Conservation (phyloP, 306 rosid species). For the Prunus dulcis region DNA sequence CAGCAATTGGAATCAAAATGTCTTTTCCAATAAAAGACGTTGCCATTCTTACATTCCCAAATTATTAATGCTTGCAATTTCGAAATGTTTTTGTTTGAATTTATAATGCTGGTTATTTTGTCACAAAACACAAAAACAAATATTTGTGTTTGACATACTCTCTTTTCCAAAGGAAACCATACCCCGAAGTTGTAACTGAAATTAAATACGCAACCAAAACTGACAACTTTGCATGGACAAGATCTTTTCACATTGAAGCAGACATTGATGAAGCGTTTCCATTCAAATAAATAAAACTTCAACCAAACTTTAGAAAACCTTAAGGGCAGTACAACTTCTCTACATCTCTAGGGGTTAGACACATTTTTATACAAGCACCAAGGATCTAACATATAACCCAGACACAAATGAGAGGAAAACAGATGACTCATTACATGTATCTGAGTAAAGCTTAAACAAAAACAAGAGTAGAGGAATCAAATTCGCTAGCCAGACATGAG, state of each 20-base stretch:
- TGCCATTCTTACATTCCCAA: too few species aligned
- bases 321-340: constrained; percentile 28
- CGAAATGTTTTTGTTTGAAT: too few species aligned
- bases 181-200: background rate
- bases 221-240: background rate
- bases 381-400: constrained; percentile 24
- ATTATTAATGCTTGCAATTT: too few species aligned
- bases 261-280: constrained; percentile 4
- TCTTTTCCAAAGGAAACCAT: too few species aligned
- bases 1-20: too few species aligned
- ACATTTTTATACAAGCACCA: constrained; percentile 44
- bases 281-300: constrained; percentile 16
- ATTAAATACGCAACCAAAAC: background rate
- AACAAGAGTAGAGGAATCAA: background rate
- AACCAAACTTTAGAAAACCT: constrained; percentile 4
- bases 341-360: constrained; percentile 39
- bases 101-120: too few species aligned
- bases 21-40: too few species aligned
- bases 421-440: background rate
- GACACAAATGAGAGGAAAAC: constrained; percentile 1
- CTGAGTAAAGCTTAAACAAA: background rate
- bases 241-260: background rate
- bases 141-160: too few species aligned
- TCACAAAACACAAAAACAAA: too few species aligned
- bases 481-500: constrained; percentile 46